phyloP scores from a whole-genome alignment of 2,329 filamentous ascomycete species.

The Penicillium sp. region DNA sequence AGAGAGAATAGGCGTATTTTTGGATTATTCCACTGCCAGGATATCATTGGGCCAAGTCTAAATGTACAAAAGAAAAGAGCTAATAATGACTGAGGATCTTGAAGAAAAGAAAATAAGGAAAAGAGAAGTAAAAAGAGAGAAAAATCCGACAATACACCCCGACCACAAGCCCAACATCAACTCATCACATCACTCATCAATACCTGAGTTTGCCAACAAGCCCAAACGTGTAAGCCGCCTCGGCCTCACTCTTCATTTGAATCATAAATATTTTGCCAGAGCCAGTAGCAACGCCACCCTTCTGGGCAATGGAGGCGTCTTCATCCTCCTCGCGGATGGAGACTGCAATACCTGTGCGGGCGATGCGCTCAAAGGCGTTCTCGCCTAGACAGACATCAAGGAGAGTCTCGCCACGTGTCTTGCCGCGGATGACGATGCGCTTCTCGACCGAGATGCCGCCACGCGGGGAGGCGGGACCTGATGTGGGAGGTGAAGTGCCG shows the following conservation, averaged over 20 bases:
- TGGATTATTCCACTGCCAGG: constrained; percentile 1
- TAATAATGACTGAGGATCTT: constrained; percentile 13
- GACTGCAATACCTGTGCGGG: constrained; percentile 80
- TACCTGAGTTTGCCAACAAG: constrained; percentile 54
- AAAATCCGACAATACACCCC: constrained; percentile 9
- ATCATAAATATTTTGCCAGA: constrained; percentile 64
- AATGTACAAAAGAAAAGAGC: constrained; percentile 21
- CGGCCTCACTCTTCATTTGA: constrained; percentile 55
- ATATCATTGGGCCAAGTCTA: constrained; percentile 5
- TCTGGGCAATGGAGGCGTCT: constrained; percentile 55
- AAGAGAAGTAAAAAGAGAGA: background rate
- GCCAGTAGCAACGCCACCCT: constrained; percentile 58
- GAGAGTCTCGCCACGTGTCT: constrained; percentile 64
- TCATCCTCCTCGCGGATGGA: constrained; percentile 81
- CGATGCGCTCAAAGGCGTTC: constrained; percentile 79
- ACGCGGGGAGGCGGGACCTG: constrained; percentile 38
- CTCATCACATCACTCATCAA: constrained; percentile 23
- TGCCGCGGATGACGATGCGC: constrained; percentile 73
- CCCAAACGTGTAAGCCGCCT: constrained; percentile 55
- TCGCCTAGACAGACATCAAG: constrained; percentile 83
- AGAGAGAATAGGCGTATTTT: background rate
- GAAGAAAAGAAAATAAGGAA: background rate
- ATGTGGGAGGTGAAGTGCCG: constrained; percentile 27
- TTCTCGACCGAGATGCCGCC: constrained; percentile 70
- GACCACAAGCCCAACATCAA: background rate